Percentiles rank a stretch among this genome's conserved stretches.
Conservation (phyloP, 768 basidiomycete species). For the Gyrodon lividus region DNA sequence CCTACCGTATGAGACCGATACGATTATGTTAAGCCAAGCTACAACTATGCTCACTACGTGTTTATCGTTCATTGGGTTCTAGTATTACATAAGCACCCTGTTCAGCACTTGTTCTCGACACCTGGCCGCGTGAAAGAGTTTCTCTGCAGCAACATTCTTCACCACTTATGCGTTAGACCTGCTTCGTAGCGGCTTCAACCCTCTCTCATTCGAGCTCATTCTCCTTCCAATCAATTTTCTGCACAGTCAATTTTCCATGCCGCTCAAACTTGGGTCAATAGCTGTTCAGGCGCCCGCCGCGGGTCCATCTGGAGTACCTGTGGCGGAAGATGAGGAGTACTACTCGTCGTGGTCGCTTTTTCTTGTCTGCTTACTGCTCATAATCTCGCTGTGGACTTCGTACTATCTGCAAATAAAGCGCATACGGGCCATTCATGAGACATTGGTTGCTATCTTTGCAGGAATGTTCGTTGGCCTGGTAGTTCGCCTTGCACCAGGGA, state of each 20-base stretch:
- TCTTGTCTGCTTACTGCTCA: slow-evolving; percentile 87
- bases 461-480: slow-evolving; percentile 95
- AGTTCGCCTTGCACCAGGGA: slow-evolving; percentile 86
- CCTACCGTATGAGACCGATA: too few species aligned
- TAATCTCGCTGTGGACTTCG: slow-evolving; percentile 92
- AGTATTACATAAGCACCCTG: slow-evolving; percentile 16
- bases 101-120: not conserved
- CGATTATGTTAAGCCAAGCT: too few species aligned
- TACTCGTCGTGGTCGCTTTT: slow-evolving; percentile 95
- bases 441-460: slow-evolving; percentile 90
- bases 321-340: slow-evolving; percentile 79
- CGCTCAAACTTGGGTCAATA: slow-evolving; percentile 37
- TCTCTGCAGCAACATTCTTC: too few species aligned
- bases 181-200: too few species aligned
- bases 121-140: too few species aligned
- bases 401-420: slow-evolving; percentile 98
- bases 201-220: slow-evolving; percentile 19
- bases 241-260: slow-evolving; percentile 31
- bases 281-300: slow-evolving; percentile 26
- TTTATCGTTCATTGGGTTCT: too few species aligned
- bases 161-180: too few species aligned
- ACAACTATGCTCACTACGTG: too few species aligned
- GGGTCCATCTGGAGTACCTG: slow-evolving; percentile 34
- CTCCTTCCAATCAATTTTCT: slow-evolving; percentile 25
- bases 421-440: slow-evolving; percentile 95